Evolutionary conservation across 2,329 filamentous ascomycete species (phyloP).

Genomic region (Dendrostoma leiphaemia): DNA sequence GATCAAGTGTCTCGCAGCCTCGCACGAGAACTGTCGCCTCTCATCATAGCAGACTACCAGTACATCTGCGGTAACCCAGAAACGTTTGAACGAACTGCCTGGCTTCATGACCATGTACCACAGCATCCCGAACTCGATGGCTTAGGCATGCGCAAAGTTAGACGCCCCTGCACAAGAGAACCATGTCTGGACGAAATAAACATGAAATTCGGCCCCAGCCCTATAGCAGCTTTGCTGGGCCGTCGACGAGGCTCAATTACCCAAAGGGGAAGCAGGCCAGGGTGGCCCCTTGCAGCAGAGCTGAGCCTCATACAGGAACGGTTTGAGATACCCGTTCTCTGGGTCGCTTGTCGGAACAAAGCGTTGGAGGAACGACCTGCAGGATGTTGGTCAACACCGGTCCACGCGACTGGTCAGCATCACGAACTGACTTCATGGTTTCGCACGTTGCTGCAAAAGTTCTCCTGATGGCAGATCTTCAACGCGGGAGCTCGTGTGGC

Average conservation of each 20-base stretch:
- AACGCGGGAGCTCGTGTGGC: neutral
- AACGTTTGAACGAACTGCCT: no score
- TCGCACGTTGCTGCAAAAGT: no score
- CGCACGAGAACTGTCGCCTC: no score
- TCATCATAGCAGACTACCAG: no score
- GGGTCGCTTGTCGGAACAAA: neutral
- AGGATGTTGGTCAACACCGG: neutral
- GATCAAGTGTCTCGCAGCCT: no score
- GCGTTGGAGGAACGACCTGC: neutral
- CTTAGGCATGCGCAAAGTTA: no score
- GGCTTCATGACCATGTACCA: no score
- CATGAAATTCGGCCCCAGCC: neutral
- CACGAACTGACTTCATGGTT: no score
- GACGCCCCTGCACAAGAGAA: neutral
- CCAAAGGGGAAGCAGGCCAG: slow-evolving; percentile 1
- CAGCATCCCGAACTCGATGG: no score
- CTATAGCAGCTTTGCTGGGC: neutral
- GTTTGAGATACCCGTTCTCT: slow-evolving; percentile 8
- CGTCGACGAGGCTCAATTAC: slow-evolving; percentile 11
- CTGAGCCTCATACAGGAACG: slow-evolving; percentile 11
- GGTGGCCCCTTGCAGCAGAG: slow-evolving; percentile 6
- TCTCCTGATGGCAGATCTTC: neutral
- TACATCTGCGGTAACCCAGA: no score
- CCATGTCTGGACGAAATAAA: neutral
- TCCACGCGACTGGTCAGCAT: neutral